Percentiles rank a stretch among this genome's conserved stretches.
Conservation (phyloP, 768 basidiomycete species). For the Hygrocybe punicea region DNA sequence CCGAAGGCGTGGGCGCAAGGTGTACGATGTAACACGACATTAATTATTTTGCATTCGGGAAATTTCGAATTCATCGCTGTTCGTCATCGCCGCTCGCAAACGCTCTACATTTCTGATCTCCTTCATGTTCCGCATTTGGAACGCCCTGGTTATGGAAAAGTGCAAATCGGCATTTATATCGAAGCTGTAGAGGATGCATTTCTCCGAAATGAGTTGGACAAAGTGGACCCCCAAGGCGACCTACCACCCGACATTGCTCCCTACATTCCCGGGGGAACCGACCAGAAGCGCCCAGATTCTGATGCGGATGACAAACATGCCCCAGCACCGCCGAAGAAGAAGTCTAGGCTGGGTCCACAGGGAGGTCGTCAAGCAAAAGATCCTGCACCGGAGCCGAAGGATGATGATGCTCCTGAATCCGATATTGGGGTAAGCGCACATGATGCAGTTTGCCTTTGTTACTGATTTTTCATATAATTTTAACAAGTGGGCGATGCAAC, state of each 20-base stretch:
- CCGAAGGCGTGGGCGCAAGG: constrained; percentile 17
- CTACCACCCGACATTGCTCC: neutral
- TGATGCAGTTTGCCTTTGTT: too few species aligned
- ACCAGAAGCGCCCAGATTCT: too few species aligned
- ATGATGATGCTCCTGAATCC: too few species aligned
- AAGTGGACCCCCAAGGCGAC: neutral
- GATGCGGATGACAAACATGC: neutral
- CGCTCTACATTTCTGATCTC: constrained; percentile 17
- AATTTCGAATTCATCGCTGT: constrained; percentile 18
- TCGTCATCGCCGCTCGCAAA: constrained; percentile 17
- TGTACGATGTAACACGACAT: constrained; percentile 12
- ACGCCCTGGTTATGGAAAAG: constrained; percentile 13
- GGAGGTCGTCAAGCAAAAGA: neutral
- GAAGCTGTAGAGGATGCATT: constrained; percentile 15
- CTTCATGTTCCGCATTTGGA: constrained; percentile 11
- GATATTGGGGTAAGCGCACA: too few species aligned
- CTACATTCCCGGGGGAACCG: neutral
- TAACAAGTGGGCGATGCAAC: neutral
- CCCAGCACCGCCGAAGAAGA: neutral
- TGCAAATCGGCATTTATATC: constrained; percentile 18
- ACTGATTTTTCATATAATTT: too few species aligned
- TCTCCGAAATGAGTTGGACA: constrained; percentile 9
- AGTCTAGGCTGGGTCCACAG: neutral
- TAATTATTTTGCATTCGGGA: constrained; percentile 18
- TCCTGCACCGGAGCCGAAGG: neutral